phyloP scores from a whole-genome alignment of 2,329 filamentous ascomycete species.

The Cladobotryum protrusum region DNA sequence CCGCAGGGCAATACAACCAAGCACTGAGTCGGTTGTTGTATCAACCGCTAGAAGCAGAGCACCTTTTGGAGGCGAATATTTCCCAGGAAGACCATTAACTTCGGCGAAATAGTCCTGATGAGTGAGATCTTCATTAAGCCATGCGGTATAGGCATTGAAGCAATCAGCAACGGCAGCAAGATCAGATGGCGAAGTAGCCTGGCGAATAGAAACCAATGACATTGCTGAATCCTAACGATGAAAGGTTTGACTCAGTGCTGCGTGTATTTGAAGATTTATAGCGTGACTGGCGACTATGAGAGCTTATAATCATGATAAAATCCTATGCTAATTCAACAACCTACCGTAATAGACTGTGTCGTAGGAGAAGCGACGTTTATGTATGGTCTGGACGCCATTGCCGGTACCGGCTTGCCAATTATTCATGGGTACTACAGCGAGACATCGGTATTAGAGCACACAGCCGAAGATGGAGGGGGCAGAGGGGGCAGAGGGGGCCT shows the following conservation, averaged over 20 bases:
- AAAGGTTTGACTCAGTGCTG: neutral
- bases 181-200: conserved; percentile 15
- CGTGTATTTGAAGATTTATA: no score
- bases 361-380: no score
- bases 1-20: conserved; percentile 22
- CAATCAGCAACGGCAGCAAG: conserved; percentile 15
- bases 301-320: no score
- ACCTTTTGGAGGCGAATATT: conserved; percentile 20
- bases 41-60: conserved; percentile 21
- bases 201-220: conserved; percentile 15
- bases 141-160: conserved; percentile 20
- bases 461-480: no score
- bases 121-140: conserved; percentile 21
- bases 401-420: no score
- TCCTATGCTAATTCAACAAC: no score
- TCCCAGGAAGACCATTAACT: conserved; percentile 19
- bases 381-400: no score
- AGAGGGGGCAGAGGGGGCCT: no score
- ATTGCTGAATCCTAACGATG: neutral
- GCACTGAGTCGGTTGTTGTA: conserved; percentile 9
- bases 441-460: no score
- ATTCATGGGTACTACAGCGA: no score
- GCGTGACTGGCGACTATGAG: no score
- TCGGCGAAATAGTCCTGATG: conserved; percentile 23
- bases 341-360: no score